Evolutionary conservation across 306 rosid genomes (phyloP).

Genomic region (Corylus heterophylla): DNA sequence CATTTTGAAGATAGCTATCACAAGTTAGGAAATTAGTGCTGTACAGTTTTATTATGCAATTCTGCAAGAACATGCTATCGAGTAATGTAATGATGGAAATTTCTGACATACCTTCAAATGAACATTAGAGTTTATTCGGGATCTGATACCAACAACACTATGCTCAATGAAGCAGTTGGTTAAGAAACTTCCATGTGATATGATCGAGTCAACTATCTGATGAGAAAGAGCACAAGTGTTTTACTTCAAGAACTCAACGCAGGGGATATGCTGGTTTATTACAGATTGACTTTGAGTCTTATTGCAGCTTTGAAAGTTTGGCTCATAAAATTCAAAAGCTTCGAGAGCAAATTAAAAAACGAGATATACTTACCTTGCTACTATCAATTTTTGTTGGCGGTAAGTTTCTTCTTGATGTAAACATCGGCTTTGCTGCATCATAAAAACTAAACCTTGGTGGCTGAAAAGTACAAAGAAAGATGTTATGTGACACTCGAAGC

Average conservation of each 20-base stretch:
- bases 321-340: conserved; percentile 13
- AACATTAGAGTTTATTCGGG: conserved; percentile 73
- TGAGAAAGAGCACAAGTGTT: conserved; percentile 20
- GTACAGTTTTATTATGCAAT: neutral
- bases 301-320: neutral
- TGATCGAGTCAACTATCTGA: conserved; percentile 88
- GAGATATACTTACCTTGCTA: conserved; percentile 64
- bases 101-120: conserved; percentile 74
- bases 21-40: neutral
- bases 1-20: neutral
- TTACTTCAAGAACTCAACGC: conserved; percentile 1
- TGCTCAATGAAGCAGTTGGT: conserved; percentile 74
- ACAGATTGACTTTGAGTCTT: neutral
- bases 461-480: conserved; percentile 21
- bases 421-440: conserved; percentile 84
- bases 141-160: conserved; percentile 86
- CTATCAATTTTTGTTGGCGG: conserved; percentile 87
- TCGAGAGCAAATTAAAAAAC: conserved; percentile 10
- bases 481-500: neutral
- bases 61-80: neutral
- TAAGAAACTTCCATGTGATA: conserved; percentile 95
- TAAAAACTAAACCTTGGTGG: conserved; percentile 81
- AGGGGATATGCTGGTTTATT: neutral
- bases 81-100: neutral
- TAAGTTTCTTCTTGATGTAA: conserved; percentile 90